Evolutionary conservation across 108 stramenopile genomes (phyloP).

Genomic region (Nitzschia palea): DNA sequence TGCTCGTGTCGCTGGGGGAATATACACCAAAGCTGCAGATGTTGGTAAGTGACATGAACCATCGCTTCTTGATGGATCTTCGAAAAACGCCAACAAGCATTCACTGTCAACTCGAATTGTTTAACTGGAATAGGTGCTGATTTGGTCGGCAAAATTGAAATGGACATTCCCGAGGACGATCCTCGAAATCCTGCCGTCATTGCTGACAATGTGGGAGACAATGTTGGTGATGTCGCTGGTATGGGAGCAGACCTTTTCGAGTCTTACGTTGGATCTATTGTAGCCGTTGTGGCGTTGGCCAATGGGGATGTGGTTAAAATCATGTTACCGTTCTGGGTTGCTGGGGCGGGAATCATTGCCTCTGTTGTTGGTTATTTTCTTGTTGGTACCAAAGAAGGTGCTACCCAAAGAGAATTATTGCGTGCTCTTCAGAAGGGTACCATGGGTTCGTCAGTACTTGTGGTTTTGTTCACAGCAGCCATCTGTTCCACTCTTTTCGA

Average conservation of each 20-base stretch:
- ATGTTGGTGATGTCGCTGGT: constrained; percentile 96
- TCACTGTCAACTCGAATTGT: too few species aligned
- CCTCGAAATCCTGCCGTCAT: constrained; percentile 97
- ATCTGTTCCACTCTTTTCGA: constrained; percentile 51
- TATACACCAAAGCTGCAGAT: constrained; percentile 98
- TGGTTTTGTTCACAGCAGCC: constrained; percentile 53
- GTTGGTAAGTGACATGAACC: constrained; percentile 56
- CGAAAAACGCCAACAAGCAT: background rate
- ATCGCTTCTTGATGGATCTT: background rate
- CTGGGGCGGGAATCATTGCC: constrained; percentile 86
- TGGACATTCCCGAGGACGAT: constrained; percentile 96
- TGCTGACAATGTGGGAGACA: constrained; percentile 98
- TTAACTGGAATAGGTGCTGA: constrained; percentile 62
- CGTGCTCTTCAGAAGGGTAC: constrained; percentile 75
- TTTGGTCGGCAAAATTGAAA: constrained; percentile 95
- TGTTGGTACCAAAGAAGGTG: constrained; percentile 64
- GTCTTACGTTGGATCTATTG: constrained; percentile 90
- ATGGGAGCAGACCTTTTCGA: constrained; percentile 96
- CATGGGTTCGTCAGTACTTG: constrained; percentile 69
- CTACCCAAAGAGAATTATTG: constrained; percentile 66
- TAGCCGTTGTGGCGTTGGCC: constrained; percentile 88
- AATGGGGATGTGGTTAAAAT: constrained; percentile 58
- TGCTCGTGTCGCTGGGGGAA: constrained; percentile 96
- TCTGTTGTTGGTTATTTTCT: constrained; percentile 73
- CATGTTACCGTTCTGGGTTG: constrained; percentile 87